A percentile compares a stretch with the other conserved stretches of the same genome.
Conservation (phyloP, 2,329 filamentous ascomycete species). For the Lecanicillium sp. region DNA sequence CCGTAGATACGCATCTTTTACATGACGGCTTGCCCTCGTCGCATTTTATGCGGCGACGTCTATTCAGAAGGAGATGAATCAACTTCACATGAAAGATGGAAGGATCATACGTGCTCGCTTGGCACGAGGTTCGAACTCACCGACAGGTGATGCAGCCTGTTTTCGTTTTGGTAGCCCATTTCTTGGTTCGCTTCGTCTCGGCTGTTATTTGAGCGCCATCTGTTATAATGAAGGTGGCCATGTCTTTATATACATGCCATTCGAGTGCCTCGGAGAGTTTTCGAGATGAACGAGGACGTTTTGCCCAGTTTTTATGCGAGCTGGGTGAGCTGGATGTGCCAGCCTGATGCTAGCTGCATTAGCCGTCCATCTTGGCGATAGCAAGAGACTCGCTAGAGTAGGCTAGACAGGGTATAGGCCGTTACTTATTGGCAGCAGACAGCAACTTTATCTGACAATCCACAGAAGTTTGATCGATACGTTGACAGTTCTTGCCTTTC, state of each 20-base stretch:
- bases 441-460: too few species aligned
- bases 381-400: too few species aligned
- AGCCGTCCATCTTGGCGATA: too few species aligned
- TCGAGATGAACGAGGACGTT: not conserved
- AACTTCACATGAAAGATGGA: not conserved
- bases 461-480: too few species aligned
- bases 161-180: slow-evolving; percentile 16
- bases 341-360: too few species aligned
- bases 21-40: slow-evolving; percentile 23
- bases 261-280: not conserved
- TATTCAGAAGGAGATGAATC: slow-evolving; percentile 1
- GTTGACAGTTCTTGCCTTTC: too few species aligned
- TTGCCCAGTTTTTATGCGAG: not conserved
- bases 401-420: too few species aligned
- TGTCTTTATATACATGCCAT: not conserved
- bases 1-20: slow-evolving; percentile 19
- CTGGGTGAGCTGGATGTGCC: too few species aligned
- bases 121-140: slow-evolving; percentile 5
- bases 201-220: not conserved
- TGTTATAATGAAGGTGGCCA: not conserved
- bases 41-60: slow-evolving; percentile 24
- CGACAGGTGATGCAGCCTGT: slow-evolving; percentile 19
- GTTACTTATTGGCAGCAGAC: too few species aligned
- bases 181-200: not conserved
- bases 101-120: not conserved